A percentile compares a stretch with the other conserved stretches of the same genome.
Evolutionary conservation across 495 filamentous ascomycete genomes (phyloP).

Genomic region (Lasiosphaeriaceae sp.): DNA sequence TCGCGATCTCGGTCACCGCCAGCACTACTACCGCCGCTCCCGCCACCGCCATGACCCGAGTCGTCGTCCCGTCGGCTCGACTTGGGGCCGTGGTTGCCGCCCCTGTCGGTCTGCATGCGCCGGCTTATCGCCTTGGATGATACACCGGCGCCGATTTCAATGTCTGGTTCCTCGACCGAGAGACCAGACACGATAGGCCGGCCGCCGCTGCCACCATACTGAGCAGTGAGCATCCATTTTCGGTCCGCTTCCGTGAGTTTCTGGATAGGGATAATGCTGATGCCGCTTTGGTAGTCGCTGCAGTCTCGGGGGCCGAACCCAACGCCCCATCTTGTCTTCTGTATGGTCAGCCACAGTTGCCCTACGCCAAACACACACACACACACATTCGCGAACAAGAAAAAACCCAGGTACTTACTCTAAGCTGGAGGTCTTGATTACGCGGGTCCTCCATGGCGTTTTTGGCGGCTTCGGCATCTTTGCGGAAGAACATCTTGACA

Average conservation of each 20-base stretch:
- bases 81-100: conserved; percentile 68
- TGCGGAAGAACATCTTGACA: conserved; percentile 92
- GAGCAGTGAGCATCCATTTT: conserved; percentile 95
- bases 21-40: conserved; percentile 37
- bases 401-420: conserved; percentile 54
- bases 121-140: conserved; percentile 92
- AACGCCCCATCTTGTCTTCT: conserved; percentile 90
- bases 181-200: conserved; percentile 74
- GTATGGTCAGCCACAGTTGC: conserved; percentile 19
- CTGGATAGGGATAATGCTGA: conserved; percentile 89
- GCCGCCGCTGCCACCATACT: conserved; percentile 89
- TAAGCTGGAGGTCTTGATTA: conserved; percentile 65
- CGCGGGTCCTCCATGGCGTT: conserved; percentile 85
- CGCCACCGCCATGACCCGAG: conserved; percentile 39
- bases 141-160: conserved; percentile 95
- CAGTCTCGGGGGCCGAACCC: conserved; percentile 97
- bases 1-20: conserved; percentile 38
- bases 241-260: conserved; percentile 92
- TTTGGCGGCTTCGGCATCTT: conserved; percentile 78
- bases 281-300: conserved; percentile 87
- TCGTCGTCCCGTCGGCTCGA: conserved; percentile 58
- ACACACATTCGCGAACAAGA: background rate
- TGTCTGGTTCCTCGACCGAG: conserved; percentile 94
- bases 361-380: background rate
- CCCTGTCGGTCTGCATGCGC: conserved; percentile 74